Evolutionary conservation across 2,329 filamentous ascomycete genomes (phyloP).

Genomic region (Colletotrichum phormii): DNA sequence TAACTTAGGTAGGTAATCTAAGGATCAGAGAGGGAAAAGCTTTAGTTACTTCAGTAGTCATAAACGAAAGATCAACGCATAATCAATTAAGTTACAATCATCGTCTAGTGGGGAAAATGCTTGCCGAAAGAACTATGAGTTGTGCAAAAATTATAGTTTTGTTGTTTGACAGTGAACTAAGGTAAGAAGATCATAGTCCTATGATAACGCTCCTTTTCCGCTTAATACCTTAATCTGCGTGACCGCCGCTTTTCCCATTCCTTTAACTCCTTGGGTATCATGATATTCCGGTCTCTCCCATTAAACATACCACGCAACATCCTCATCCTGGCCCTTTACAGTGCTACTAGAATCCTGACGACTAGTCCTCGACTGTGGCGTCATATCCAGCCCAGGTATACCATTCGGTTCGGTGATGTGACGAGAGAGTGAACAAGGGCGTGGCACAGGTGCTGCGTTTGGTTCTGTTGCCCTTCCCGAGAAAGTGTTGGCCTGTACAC

Average conservation of each 20-base stretch:
- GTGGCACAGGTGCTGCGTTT: background rate
- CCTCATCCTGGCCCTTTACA: background rate
- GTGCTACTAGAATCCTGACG: background rate
- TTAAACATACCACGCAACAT: slow-evolving; percentile 23
- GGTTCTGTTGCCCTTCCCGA: background rate
- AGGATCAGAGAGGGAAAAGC: too few relatives aligned
- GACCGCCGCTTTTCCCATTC: background rate
- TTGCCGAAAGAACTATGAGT: background rate
- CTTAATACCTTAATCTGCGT: background rate
- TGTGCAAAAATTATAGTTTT: background rate
- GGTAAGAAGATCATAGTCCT: background rate
- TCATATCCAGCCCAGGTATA: background rate
- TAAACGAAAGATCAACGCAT: too few relatives aligned
- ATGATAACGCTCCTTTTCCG: background rate
- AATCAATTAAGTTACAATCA: too few relatives aligned
- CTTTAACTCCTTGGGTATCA: slow-evolving; percentile 25
- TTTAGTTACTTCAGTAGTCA: too few relatives aligned
- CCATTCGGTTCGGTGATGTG: background rate
- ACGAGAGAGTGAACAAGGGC: slow-evolving; percentile 1
- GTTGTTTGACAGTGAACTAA: background rate
- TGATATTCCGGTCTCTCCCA: background rate
- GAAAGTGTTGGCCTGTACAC: background rate
- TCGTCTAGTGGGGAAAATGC: background rate
- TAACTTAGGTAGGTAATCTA: too few relatives aligned
- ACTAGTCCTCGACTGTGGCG: background rate